A percentile compares a stretch with the other conserved stretches of the same genome.
Conservation (phyloP, 306 rosid species). For the Hippophae tibetana region DNA sequence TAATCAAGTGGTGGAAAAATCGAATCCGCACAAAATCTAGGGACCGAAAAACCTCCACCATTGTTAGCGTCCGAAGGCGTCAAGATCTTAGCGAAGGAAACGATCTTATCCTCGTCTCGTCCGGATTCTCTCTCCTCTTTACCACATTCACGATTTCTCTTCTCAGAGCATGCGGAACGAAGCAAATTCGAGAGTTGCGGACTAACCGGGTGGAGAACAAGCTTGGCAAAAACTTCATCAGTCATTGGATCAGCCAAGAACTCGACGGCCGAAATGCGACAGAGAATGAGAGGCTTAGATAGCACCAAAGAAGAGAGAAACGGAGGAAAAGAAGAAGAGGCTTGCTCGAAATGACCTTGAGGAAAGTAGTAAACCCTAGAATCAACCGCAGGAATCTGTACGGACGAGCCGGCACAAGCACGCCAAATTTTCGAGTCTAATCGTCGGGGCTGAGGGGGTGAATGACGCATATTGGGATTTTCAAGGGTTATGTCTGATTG, state of each 20-base stretch:
- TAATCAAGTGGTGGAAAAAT: slow-evolving; percentile 57
- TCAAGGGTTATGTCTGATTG: neutral
- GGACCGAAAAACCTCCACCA: slow-evolving; percentile 80
- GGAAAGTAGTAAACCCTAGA: slow-evolving; percentile 83
- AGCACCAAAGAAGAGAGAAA: slow-evolving; percentile 23
- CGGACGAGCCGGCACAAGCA: slow-evolving; percentile 46
- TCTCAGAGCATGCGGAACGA: neutral
- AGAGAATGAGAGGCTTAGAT: slow-evolving; percentile 29
- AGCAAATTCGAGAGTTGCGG: neutral
- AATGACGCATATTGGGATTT: neutral
- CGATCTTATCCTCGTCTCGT: slow-evolving; percentile 18
- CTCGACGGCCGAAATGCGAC: slow-evolving; percentile 23
- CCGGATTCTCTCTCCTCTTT: neutral
- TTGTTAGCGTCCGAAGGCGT: slow-evolving; percentile 78
- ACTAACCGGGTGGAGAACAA: slow-evolving; percentile 35
- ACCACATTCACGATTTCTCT: neutral
- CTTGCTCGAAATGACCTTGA: slow-evolving; percentile 63
- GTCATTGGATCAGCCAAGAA: slow-evolving; percentile 43
- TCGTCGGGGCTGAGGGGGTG: slow-evolving; percentile 11
- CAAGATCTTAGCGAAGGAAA: slow-evolving; percentile 48
- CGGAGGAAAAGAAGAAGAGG: slow-evolving; percentile 22
- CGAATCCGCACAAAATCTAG: slow-evolving; percentile 61
- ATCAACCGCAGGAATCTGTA: slow-evolving; percentile 34
- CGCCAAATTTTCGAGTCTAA: slow-evolving; percentile 48
- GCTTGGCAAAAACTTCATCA: slow-evolving; percentile 58